Evolutionary conservation across 306 rosid genomes (phyloP).

Genomic region (Trifolium dubium): DNA sequence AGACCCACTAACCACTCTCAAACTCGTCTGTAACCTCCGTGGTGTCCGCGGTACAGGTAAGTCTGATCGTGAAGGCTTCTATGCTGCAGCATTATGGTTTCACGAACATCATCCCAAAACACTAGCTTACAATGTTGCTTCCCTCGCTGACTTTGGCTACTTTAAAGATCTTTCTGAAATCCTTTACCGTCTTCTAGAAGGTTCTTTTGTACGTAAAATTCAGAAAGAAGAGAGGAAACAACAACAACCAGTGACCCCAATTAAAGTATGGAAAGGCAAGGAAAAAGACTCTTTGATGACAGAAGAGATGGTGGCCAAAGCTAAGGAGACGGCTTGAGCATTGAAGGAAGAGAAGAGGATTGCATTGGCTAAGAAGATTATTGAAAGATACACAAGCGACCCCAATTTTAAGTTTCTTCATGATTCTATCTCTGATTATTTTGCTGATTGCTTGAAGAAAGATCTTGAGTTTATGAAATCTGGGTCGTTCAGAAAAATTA

Average conservation of each 20-base stretch:
- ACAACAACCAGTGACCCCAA: too few relatives aligned
- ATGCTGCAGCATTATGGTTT: too few relatives aligned
- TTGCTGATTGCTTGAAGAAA: constrained; percentile 55
- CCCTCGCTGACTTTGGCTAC: too few relatives aligned
- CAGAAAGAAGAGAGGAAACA: constrained; percentile 48
- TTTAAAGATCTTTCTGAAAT: too few relatives aligned
- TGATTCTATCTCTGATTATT: constrained; percentile 58
- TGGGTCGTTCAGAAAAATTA: constrained; percentile 43
- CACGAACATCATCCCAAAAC: too few relatives aligned
- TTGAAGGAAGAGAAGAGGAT: constrained; percentile 50
- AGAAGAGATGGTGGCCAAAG: constrained; percentile 3
- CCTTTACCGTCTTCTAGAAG: too few relatives aligned
- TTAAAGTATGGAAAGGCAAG: background rate
- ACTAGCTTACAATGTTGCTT: too few relatives aligned
- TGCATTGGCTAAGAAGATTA: constrained; percentile 63
- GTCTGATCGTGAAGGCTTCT: too few relatives aligned
- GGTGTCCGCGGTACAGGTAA: too few relatives aligned
- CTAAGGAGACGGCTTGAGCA: constrained; percentile 44
- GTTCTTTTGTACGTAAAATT: constrained; percentile 16
- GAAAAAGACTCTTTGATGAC: background rate
- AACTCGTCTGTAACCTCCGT: too few relatives aligned
- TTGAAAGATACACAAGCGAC: constrained; percentile 48
- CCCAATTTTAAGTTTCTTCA: constrained; percentile 49
- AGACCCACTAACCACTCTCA: too few relatives aligned
- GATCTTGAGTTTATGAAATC: constrained; percentile 55